Conservation (phyloP, 2,329 filamentous ascomycete genomes). For the Beauveria caledonica region DNA sequence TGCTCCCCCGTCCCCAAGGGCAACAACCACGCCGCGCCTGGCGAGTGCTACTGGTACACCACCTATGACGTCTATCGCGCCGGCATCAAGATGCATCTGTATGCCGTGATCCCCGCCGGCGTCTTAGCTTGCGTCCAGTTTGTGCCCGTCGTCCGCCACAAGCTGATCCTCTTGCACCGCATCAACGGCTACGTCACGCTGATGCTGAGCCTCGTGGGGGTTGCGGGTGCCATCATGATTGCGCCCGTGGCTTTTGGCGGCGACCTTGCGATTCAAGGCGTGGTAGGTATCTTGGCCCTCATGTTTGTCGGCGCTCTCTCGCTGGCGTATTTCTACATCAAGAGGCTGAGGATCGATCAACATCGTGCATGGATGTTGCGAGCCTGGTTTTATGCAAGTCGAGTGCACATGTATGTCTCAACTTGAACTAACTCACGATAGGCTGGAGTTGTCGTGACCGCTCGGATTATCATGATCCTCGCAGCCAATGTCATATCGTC, state of each 20-base stretch:
- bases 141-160: constrained; percentile 36
- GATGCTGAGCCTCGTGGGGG: constrained; percentile 34
- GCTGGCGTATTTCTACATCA: constrained; percentile 47
- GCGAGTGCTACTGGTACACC: constrained; percentile 32
- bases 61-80: constrained; percentile 20
- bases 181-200: constrained; percentile 50
- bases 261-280: constrained; percentile 35
- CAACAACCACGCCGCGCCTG: constrained; percentile 18
- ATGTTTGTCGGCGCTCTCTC: constrained; percentile 32
- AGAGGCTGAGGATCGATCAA: constrained; percentile 50
- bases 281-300: constrained; percentile 33
- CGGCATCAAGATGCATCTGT: constrained; percentile 37
- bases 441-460: constrained; percentile 41
- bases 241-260: constrained; percentile 43
- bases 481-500: constrained; percentile 27
- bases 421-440: constrained; percentile 14
- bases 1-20: constrained; percentile 14
- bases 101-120: constrained; percentile 32
- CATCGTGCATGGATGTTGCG: constrained; percentile 55
- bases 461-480: constrained; percentile 37
- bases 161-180: constrained; percentile 43
- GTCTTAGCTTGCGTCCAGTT: constrained; percentile 39
- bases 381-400: constrained; percentile 35
- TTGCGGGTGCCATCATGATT: constrained; percentile 44
- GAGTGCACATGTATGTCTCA: neutral